Conservation (phyloP, 257 asterid species). For the Solanum virginianum region DNA sequence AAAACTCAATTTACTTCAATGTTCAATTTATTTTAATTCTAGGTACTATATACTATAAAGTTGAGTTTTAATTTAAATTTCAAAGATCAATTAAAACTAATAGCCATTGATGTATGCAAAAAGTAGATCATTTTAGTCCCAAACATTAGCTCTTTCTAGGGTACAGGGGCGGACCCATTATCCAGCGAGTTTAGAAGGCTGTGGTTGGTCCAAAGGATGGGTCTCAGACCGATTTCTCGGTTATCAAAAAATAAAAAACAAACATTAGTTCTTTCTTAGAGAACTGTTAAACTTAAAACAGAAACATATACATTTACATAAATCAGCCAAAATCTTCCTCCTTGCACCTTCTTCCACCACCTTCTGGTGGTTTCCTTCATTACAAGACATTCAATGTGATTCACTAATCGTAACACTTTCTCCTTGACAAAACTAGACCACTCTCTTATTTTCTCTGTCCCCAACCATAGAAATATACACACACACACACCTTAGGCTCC, state of each 20-base stretch:
- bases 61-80: neutral
- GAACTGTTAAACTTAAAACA: neutral
- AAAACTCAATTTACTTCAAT: neutral
- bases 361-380: neutral
- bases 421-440: neutral
- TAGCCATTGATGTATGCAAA: neutral
- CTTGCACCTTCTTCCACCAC: neutral
- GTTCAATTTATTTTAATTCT: neutral
- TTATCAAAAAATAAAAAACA: too few relatives aligned
- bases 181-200: too few relatives aligned
- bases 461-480: neutral
- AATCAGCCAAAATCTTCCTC: neutral
- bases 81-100: neutral
- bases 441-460: neutral
- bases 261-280: neutral
- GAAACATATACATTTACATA: neutral
- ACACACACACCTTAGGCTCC: neutral
- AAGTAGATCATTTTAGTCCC: neutral
- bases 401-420: neutral
- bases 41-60: neutral
- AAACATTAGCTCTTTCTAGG: neutral
- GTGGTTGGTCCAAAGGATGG: too few relatives aligned
- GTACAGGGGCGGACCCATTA: too few relatives aligned
- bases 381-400: neutral
- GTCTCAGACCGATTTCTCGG: too few relatives aligned